phyloP scores from a whole-genome alignment of 306 rosid species.

The Comarum palustre region DNA sequence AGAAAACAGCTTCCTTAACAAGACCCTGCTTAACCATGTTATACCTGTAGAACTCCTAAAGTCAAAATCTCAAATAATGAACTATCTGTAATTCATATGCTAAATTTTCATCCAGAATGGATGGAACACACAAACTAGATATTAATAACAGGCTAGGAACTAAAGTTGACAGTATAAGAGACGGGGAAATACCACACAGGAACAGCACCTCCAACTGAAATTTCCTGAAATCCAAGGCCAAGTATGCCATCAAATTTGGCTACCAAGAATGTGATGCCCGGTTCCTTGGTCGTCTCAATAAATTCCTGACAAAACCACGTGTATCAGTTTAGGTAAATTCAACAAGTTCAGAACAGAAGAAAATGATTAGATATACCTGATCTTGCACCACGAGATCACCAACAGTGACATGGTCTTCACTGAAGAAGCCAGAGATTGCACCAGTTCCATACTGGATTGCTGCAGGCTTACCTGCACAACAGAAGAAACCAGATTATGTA shows the following conservation, averaged over 20 bases:
- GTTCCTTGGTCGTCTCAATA: conserved; percentile 58
- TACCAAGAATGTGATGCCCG: conserved; percentile 43
- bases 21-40: conserved; percentile 56
- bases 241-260: conserved; percentile 55
- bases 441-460: conserved; percentile 56
- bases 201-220: conserved; percentile 43
- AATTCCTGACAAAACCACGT: conserved; percentile 33
- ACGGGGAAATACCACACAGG: conserved; percentile 36
- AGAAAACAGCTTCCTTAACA: conserved; percentile 54
- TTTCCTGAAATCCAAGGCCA: conserved; percentile 56
- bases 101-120: not conserved
- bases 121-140: not conserved
- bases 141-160: not conserved
- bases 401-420: conserved; percentile 46
- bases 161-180: not conserved
- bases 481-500: conserved; percentile 9
- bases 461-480: conserved; percentile 45
- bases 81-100: conserved; percentile 4
- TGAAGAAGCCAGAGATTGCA: conserved; percentile 51
- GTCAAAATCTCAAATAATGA: conserved; percentile 9
- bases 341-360: not conserved
- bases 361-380: conserved; percentile 34
- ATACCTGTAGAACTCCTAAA: conserved; percentile 34
- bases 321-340: not conserved
- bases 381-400: conserved; percentile 48